Evolutionary conservation across 163 green algal genomes (phyloP), one percentile per base, ranked within the genome.

Genomic region (Scenedesmus sp.): DNA sequence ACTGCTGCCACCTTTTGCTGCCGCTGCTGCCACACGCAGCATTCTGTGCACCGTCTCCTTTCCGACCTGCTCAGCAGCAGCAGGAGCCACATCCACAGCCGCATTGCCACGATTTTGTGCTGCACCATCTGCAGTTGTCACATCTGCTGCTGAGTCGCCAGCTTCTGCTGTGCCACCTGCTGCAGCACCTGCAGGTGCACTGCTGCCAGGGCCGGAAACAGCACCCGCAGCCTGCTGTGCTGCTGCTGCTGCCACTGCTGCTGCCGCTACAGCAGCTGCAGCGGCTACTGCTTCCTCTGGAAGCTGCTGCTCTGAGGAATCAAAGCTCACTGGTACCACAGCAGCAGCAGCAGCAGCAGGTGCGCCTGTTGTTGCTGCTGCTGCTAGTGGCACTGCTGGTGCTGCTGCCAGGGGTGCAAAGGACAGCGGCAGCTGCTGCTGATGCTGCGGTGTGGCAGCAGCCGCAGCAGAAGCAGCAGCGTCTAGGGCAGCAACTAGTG

Each of bases 341-440:
- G 77, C 77, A 84, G 77, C 77, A 84, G 52, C 77, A 84, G 3
- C 8, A 84, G 10, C 13, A 79, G 67, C 67, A 79, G 67, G 26
- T 4, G 9, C 12, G 13, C 77, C 52, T 6, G n/a, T 46, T 84
- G 52, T 1, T 84, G 77, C 46, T 34, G 77, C 52, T 84, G 77
- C 10, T 64, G 46, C 77, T 84, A 26, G 6, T 59, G 8, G 26
- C 3, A 3, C 6, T 74, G 57, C 84, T 88, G 59, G n/a, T 76
- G 57, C 6, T 57, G 26, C 60, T 34, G 57, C 59, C 26, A 8
- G n/a, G n/a, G n/a, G 74, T 82, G 74, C 54, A n/a, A 82, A 56
- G 3, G 26, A 54, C 74, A 82, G 74, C 74, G n/a, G 74, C 26
- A 20, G 7, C n/a, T 82, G 74, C 74, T 81, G 70, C 70, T 81